Evolutionary conservation across 352 stramenopile species (phyloP).

Genomic region (Saprolegnia parasitica): DNA sequence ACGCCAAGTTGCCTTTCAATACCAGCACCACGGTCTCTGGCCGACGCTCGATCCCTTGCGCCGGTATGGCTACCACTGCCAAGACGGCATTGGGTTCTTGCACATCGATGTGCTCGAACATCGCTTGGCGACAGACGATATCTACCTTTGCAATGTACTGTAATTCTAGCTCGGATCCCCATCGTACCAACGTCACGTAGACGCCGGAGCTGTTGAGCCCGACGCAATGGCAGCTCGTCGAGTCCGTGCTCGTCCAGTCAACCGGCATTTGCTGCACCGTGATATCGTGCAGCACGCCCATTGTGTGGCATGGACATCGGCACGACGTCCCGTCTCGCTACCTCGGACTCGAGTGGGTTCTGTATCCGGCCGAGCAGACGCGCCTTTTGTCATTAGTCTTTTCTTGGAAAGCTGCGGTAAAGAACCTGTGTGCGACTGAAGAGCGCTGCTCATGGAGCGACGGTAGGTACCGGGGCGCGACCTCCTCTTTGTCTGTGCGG

Average conservation of each 20-base stretch:
- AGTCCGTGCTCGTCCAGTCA: neutral
- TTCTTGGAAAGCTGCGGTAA: conserved; percentile 31
- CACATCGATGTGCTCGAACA: conserved; percentile 34
- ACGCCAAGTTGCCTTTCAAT: conserved; percentile 5
- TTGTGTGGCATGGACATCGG: conserved; percentile 38
- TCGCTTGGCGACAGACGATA: conserved; percentile 27
- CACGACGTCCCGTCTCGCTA: conserved; percentile 15
- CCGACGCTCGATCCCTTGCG: neutral
- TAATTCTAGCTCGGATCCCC: neutral
- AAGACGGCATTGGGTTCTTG: conserved; percentile 4
- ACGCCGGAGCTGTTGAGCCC: neutral
- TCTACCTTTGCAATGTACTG: conserved; percentile 16
- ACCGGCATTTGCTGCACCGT: conserved; percentile 32
- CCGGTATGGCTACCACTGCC: conserved; percentile 15
- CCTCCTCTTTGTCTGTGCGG: conserved; percentile 44
- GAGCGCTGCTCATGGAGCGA: conserved; percentile 20
- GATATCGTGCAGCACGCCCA: conserved; percentile 50
- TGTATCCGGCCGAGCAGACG: conserved; percentile 41
- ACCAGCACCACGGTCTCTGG: conserved; percentile 14
- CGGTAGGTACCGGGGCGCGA: conserved; percentile 38
- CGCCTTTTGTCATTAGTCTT: conserved; percentile 42
- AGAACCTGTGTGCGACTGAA: conserved; percentile 26
- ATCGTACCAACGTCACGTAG: neutral
- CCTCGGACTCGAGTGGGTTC: conserved; percentile 35
- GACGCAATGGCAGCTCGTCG: conserved; percentile 6